A percentile compares a stretch with the other conserved stretches of the same genome.
These are phyloP conservation scores for Protea cynaroides DNA, from an alignment of 164 flowering plant species.

Conservation along the genomic window DNA sequence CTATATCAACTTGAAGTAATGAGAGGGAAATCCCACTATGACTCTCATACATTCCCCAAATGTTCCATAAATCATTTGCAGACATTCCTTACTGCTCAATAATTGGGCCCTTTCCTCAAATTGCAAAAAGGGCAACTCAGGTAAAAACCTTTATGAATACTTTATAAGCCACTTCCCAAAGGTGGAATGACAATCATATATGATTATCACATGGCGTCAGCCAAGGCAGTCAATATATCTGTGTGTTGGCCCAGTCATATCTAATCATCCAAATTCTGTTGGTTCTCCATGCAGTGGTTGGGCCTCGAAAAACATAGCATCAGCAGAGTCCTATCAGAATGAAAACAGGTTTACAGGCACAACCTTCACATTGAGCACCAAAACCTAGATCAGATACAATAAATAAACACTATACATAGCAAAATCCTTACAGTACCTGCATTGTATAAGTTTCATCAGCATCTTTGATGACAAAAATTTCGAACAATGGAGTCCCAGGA, in stretches of 20 bases:
- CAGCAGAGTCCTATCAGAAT: neutral
- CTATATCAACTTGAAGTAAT: neutral
- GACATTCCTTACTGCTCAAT: neutral
- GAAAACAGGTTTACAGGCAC: neutral
- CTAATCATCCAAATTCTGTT: neutral
- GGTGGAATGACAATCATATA: no score
- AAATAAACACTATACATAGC: neutral
- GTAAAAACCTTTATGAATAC: no score
- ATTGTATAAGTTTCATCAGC: constrained; percentile 48
- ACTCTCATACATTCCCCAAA: no score
- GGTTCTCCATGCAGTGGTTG: neutral
- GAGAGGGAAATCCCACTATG: no score
- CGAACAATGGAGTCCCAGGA: constrained; percentile 87
- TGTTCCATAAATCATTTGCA: neutral
- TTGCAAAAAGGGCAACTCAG: neutral
- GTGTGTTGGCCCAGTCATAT: neutral
- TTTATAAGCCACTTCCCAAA: no score
- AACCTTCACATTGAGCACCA: neutral
- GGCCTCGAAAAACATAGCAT: neutral
- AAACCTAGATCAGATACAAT: neutral
- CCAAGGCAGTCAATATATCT: no score
- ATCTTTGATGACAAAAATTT: constrained; percentile 80
- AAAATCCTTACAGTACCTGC: constrained; percentile 54
- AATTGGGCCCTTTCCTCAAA: neutral
- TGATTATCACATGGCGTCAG: no score